Evolutionary conservation across 2,329 filamentous ascomycete genomes (phyloP).

Genomic region (Coniochaeta sp.): DNA sequence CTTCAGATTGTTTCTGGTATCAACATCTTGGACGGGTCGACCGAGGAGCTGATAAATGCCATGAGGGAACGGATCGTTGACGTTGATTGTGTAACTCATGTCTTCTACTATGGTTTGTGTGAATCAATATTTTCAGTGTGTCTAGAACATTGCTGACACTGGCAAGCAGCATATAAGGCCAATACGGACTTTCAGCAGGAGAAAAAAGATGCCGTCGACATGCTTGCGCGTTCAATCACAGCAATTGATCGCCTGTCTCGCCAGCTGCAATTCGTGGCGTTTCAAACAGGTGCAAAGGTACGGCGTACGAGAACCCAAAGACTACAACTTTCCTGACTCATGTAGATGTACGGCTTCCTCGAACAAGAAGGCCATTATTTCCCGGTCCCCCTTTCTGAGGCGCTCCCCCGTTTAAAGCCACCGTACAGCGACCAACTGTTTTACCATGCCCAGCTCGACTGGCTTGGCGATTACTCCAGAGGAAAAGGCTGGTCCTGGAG

Average conservation of each 20-base stretch:
- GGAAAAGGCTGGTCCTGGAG: constrained; percentile 31
- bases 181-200: constrained; percentile 29
- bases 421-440: constrained; percentile 27
- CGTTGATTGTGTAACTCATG: constrained; percentile 31
- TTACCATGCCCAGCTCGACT: constrained; percentile 33
- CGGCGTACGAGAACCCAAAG: too few species aligned
- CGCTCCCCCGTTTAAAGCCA: constrained; percentile 22
- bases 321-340: background rate
- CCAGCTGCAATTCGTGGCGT: constrained; percentile 27
- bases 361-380: constrained; percentile 31
- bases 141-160: background rate
- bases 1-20: constrained; percentile 33
- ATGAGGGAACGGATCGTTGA: constrained; percentile 24
- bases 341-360: background rate
- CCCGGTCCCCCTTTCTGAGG: constrained; percentile 24
- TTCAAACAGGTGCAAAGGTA: constrained; percentile 25
- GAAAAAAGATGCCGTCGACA: constrained; percentile 28
- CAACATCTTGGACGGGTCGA: constrained; percentile 29
- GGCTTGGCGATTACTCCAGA: constrained; percentile 25
- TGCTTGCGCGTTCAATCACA: constrained; percentile 29
- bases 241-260: constrained; percentile 24
- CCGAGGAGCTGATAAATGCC: constrained; percentile 27
- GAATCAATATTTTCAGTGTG: too few species aligned
- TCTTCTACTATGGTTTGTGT: constrained; percentile 31
- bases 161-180: constrained; percentile 29